These are phyloP conservation scores for Neurospora pannonica DNA, from an alignment of 495 filamentous ascomycete genomes.

Conservation along the genomic window DNA sequence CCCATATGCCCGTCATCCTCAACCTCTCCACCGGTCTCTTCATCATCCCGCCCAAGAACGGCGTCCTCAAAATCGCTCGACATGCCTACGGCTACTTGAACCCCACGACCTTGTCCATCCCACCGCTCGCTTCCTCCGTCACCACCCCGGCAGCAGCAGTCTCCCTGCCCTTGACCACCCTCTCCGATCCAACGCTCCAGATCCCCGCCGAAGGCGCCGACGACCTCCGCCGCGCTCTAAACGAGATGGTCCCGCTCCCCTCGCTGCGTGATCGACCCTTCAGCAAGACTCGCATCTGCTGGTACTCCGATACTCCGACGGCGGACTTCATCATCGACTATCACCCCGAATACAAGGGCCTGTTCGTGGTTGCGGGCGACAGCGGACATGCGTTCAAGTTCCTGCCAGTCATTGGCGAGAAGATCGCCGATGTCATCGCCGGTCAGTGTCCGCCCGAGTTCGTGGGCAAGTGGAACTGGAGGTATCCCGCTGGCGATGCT, in stretches of 20 bases:
- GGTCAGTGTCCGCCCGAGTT: slow-evolving; percentile 48
- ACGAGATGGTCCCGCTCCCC: slow-evolving; percentile 48
- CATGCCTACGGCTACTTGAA: slow-evolving; percentile 81
- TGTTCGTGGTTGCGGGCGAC: slow-evolving; percentile 79
- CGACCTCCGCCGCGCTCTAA: slow-evolving; percentile 52
- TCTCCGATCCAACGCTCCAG: slow-evolving; percentile 29
- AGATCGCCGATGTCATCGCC: slow-evolving; percentile 59
- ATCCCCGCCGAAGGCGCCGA: slow-evolving; percentile 52
- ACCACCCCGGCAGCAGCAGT: slow-evolving; percentile 12
- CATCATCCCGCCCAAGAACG: slow-evolving; percentile 63
- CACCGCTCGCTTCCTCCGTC: slow-evolving; percentile 31
- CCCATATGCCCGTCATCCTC: slow-evolving; percentile 61
- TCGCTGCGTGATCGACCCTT: slow-evolving; percentile 55
- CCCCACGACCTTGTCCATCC: slow-evolving; percentile 36
- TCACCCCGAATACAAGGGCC: slow-evolving; percentile 53
- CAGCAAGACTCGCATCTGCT: slow-evolving; percentile 64
- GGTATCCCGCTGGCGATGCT: slow-evolving; percentile 13
- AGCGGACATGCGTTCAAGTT: slow-evolving; percentile 89
- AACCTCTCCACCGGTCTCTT: slow-evolving; percentile 77
- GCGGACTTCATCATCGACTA: slow-evolving; percentile 76
- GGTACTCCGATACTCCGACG: slow-evolving; percentile 77
- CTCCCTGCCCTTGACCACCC: slow-evolving; percentile 38
- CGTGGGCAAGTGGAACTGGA: slow-evolving; percentile 62
- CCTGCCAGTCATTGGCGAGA: slow-evolving; percentile 73
- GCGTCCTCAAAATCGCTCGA: slow-evolving; percentile 70